Conservation (phyloP, 768 basidiomycete genomes). For the Pulveroboletus sp. region DNA sequence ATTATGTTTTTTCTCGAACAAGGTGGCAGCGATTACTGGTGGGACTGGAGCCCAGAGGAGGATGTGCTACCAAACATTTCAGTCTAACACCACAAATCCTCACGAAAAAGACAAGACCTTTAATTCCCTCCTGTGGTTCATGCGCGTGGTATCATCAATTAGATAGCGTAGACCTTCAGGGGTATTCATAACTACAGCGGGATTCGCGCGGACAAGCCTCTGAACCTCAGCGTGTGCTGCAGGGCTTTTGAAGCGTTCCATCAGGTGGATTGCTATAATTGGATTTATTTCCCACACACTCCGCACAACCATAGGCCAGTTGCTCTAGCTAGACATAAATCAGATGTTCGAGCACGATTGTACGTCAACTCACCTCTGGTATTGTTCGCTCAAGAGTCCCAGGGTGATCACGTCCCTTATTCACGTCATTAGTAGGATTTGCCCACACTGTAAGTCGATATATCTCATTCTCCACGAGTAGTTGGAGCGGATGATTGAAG, state of each 20-base stretch:
- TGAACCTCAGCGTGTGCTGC: slow-evolving; percentile 67
- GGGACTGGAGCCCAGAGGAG: slow-evolving; percentile 87
- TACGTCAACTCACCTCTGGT: slow-evolving; percentile 46
- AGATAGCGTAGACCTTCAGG: slow-evolving; percentile 81
- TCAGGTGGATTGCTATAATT: slow-evolving; percentile 73
- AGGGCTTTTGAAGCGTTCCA: slow-evolving; percentile 81
- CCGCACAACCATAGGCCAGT: slow-evolving; percentile 65
- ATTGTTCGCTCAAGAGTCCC: slow-evolving; percentile 54
- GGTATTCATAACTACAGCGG: slow-evolving; percentile 62
- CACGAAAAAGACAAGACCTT: slow-evolving; percentile 48
- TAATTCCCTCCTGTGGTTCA: slow-evolving; percentile 56
- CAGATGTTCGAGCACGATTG: not conserved
- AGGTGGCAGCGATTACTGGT: slow-evolving; percentile 73
- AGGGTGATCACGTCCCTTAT: slow-evolving; percentile 59
- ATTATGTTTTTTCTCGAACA: slow-evolving; percentile 80
- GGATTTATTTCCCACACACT: slow-evolving; percentile 82
- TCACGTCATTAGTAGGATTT: slow-evolving; percentile 77
- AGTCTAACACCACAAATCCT: not conserved
- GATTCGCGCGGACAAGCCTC: slow-evolving; percentile 67
- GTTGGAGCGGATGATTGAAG: slow-evolving; percentile 67
- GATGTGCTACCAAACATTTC: slow-evolving; percentile 54
- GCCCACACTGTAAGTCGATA: slow-evolving; percentile 82
- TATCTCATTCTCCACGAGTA: slow-evolving; percentile 90
- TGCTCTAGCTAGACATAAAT: slow-evolving; percentile 34
- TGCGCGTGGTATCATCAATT: slow-evolving; percentile 66